Evolutionary conservation across 306 rosid species (phyloP), one percentile per base, ranked within the genome.

Genomic region (Corylus heterophylla): DNA sequence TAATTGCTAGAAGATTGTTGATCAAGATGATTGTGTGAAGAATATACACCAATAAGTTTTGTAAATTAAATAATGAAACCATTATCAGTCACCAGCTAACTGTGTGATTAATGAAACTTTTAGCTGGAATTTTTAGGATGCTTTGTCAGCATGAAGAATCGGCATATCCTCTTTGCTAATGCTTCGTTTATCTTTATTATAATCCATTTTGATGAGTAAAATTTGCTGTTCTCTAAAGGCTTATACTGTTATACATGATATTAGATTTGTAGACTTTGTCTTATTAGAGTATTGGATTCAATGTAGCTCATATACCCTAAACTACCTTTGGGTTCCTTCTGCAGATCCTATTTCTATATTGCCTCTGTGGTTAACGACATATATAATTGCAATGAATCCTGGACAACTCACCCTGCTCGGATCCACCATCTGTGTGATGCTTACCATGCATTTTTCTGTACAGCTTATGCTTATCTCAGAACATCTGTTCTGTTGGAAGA

Each of bases 391-490:
- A 49, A 56, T 51, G 42, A 76, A 72, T 73, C 78, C 81, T 8
- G 76, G 76, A 20, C 80, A 69, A 70, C 12, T 77, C 71, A 64
- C 51, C 58, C 52, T 77, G 74, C 20, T 77, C 45, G 78, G 63
- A 9, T 82, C 81, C 27, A 74, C 88, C 48, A 73, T 82, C 68
- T 85, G 78, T 75, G 78, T 63, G 74, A 82, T 85, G 79, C 73
- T 85, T 7, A 81, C 88, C 0, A 13, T 35, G 37, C 72, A 78
- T 62, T 74, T 81, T 6, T 48, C 88, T 4, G 12, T 63, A n/a
- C 81, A 82, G 71, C 88, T 81, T 48, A 77, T 85, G 71, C 88
- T 81, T 48, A 77, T 85, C 52, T 55, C 73, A 25, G 80, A 81
- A 29, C 88, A 81, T 55, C 73, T 81, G 5, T 52, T 76, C 12